These are phyloP conservation scores for Glaciozyma antarctica DNA, from an alignment of 768 basidiomycete genomes.

Conservation along the genomic window DNA sequence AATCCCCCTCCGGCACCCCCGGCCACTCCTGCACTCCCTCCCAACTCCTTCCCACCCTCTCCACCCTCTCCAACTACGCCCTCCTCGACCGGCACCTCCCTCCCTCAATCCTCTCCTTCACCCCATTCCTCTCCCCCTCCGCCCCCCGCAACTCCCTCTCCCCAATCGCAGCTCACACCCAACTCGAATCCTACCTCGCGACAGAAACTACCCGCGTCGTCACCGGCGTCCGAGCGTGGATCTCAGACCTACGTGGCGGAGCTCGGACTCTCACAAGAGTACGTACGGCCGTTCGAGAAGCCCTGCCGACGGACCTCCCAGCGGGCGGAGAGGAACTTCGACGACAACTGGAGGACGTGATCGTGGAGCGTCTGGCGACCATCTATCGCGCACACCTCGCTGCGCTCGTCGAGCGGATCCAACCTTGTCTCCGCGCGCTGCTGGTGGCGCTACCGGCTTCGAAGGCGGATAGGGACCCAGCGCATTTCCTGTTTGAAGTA, in stretches of 20 bases:
- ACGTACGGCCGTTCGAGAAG: not conserved
- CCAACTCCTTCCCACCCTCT: slow-evolving; percentile 20
- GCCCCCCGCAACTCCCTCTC: not conserved
- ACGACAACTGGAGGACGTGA: not conserved
- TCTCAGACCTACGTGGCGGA: slow-evolving; percentile 7
- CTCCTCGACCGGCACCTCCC: slow-evolving; percentile 32
- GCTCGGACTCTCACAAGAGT: slow-evolving; percentile 13
- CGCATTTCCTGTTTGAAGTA: slow-evolving; percentile 21
- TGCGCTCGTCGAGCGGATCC: slow-evolving; percentile 8
- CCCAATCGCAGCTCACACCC: not conserved
- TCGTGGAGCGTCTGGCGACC: slow-evolving; percentile 13
- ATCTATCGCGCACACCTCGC: slow-evolving; percentile 22
- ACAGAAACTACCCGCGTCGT: slow-evolving; percentile 11
- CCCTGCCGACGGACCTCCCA: not conserved
- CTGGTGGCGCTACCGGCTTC: not conserved
- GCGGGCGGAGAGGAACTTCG: not conserved
- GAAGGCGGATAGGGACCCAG: slow-evolving; percentile 10
- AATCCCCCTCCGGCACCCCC: not conserved
- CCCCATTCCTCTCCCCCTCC: slow-evolving; percentile 16
- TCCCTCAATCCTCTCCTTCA: slow-evolving; percentile 21
- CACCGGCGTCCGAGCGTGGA: slow-evolving; percentile 7
- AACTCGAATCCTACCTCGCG: slow-evolving; percentile 19
- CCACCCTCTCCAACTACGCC: slow-evolving; percentile 29
- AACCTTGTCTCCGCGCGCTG: slow-evolving; percentile 7
- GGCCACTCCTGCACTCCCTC: not conserved